Base-by-base conservation (phyloP, 2,329 filamentous ascomycete genomes). In the Ceratocystis papillata region DNA sequence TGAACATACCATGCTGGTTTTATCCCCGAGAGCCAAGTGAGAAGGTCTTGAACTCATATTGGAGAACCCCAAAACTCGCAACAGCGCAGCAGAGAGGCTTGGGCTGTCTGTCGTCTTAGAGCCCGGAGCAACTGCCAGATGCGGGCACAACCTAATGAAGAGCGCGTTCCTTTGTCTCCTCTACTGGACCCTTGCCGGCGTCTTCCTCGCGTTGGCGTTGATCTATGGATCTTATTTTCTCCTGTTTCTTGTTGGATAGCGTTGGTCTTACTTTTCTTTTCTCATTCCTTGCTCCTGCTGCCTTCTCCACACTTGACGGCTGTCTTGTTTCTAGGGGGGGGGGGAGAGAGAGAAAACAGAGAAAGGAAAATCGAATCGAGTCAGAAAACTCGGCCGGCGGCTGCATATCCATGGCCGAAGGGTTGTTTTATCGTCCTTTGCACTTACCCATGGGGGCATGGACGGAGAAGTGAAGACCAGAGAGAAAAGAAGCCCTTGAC, bases 301-400 rank as follows among this genome's bases (percentile, higher is more conserved):
- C 22, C 25, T 59, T 59, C 55, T 59, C 55, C 55, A 20, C 55
- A 59, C 55, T 59, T 37, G 55, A 59, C 55, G 28, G 12, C 55
- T 59, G 55, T 59, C 12, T 59, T 59, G 55, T 59, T 37, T 59
- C 55, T 15, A 30, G 28, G 8, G 28, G 30, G 22, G 22, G n/a
- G 41, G 41, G 44, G 5, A 20, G 48, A 20, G 7, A 6, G 7
- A 15, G 28, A 15, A 2, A 30, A 17, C 3, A n/a, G 15, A 59
- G 7, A n/a, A 37, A 7, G 22, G 15, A 37, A 59, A 8, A 59
- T n/a, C 15, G 1, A 15, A 2, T 59, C 7, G 12, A 57, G 55
- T 8, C 28, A 59, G 20, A 59, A 12, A 20, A 30, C 25, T 55
- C 12, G 17, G 55, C n/a, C 55, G 55, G 55, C 15, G 15, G 25